Conservation (phyloP, 1,139 yeast genomes). For the Yamadazyma buinensis region DNA sequence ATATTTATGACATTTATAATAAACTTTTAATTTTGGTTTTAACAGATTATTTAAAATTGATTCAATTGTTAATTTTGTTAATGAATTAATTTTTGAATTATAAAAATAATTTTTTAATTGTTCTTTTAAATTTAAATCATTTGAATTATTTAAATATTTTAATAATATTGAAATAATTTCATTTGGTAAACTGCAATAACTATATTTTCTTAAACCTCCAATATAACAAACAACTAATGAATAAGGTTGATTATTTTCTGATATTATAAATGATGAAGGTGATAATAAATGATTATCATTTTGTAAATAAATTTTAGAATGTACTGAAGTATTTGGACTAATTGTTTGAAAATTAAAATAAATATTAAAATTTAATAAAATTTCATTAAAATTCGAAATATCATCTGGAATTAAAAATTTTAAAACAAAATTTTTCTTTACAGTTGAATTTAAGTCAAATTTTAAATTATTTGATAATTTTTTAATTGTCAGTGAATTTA, state of each 20-base stretch:
- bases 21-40: constrained; percentile 45
- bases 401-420: constrained; percentile 38
- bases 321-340: constrained; percentile 10
- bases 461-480: constrained; percentile 9
- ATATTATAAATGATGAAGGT: constrained; percentile 35
- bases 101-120: constrained; percentile 24
- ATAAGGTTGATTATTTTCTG: constrained; percentile 21
- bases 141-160: constrained; percentile 26
- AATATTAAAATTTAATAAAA: constrained; percentile 34
- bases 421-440: constrained; percentile 39
- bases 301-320: constrained; percentile 19
- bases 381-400: constrained; percentile 30
- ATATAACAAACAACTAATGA: constrained; percentile 35
- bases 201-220: constrained; percentile 42
- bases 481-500: constrained; percentile 1
- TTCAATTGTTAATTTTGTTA: constrained; percentile 50
- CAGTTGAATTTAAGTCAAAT: constrained; percentile 29
- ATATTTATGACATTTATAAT: constrained; percentile 50
- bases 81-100: constrained; percentile 22
- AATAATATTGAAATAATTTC: constrained; percentile 23
- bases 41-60: constrained; percentile 47
- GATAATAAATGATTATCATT: constrained; percentile 15
- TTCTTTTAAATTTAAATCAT: constrained; percentile 16
- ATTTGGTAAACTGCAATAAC: constrained; percentile 41
- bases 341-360: constrained; percentile 27